Evolutionary conservation across 768 basidiomycete genomes (phyloP).

Genomic region (Guyanaporus albipodus): DNA sequence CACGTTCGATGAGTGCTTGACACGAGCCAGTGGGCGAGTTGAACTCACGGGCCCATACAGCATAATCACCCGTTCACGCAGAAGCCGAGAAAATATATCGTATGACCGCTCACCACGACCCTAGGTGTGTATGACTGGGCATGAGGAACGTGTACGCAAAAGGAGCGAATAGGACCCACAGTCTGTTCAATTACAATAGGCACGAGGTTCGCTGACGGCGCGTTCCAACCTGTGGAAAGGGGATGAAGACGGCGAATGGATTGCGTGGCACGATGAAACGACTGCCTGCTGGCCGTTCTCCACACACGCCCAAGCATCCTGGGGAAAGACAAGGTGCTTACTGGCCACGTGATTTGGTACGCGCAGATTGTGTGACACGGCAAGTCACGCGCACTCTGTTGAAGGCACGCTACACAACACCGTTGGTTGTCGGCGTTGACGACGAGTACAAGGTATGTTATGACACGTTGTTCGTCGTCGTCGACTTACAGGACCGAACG

Average conservation of each 20-base stretch:
- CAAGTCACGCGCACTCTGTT: conserved; percentile 13
- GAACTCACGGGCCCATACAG: conserved; percentile 80
- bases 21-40: conserved; percentile 10
- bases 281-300: conserved; percentile 20
- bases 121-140: conserved; percentile 33
- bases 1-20: conserved; percentile 9
- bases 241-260: conserved; percentile 51
- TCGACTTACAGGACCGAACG: not conserved
- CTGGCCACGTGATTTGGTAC: conserved; percentile 25
- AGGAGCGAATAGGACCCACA: conserved; percentile 37
- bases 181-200: conserved; percentile 95
- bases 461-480: not conserved
- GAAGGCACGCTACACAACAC: conserved; percentile 5
- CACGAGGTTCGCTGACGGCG: conserved; percentile 63
- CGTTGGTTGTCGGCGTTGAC: not conserved
- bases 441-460: conserved; percentile 20
- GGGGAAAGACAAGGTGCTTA: conserved; percentile 3
- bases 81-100: conserved; percentile 92
- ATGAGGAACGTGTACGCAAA: conserved; percentile 15
- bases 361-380: too few species aligned
- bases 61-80: conserved; percentile 94
- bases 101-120: conserved; percentile 87
- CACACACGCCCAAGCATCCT: conserved; percentile 30
- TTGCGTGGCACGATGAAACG: conserved; percentile 9
- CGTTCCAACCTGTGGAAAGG: conserved; percentile 40